These are phyloP conservation scores for Myriosclerotinia curreyana DNA, from an alignment of 2,329 filamentous ascomycete genomes.

Conservation along the genomic window DNA sequence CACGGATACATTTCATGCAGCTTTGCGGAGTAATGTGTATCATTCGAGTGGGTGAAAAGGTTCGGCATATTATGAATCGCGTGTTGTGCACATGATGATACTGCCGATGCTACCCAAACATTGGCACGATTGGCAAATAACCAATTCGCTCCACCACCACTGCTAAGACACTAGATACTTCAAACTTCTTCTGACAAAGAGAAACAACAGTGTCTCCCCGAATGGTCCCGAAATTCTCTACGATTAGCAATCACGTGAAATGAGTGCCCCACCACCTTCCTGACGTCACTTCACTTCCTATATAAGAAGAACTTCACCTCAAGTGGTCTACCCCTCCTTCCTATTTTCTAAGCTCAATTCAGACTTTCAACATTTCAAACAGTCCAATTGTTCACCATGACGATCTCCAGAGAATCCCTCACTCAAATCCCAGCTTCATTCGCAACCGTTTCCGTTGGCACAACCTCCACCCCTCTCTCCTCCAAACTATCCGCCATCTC, in stretches of 20 bases:
- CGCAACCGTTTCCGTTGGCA: slow-evolving; percentile 55
- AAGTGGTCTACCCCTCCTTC: neutral
- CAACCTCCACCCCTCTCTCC: slow-evolving; percentile 51
- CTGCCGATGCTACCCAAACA: neutral
- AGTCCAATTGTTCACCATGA: neutral
- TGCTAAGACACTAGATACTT: neutral
- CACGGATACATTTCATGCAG: slow-evolving; percentile 1
- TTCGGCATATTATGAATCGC: slow-evolving; percentile 14
- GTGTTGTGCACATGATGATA: slow-evolving; percentile 10
- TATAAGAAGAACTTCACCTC: neutral
- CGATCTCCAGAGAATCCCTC: slow-evolving; percentile 26
- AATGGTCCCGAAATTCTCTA: slow-evolving; percentile 18
- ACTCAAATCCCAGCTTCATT: slow-evolving; percentile 49
- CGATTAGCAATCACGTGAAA: slow-evolving; percentile 14
- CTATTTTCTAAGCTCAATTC: neutral
- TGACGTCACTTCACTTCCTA: slow-evolving; percentile 11
- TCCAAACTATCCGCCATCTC: slow-evolving; percentile 61
- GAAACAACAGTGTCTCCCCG: slow-evolving; percentile 16
- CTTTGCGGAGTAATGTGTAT: slow-evolving; percentile 3
- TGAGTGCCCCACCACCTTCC: neutral
- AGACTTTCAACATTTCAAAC: neutral
- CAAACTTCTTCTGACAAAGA: slow-evolving; percentile 10
- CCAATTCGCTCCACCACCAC: neutral
- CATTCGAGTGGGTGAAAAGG: slow-evolving; percentile 15
- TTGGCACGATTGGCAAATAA: neutral